These are phyloP conservation scores for Grammothele lineata DNA, from an alignment of 768 basidiomycete genomes.

Conservation along the genomic window DNA sequence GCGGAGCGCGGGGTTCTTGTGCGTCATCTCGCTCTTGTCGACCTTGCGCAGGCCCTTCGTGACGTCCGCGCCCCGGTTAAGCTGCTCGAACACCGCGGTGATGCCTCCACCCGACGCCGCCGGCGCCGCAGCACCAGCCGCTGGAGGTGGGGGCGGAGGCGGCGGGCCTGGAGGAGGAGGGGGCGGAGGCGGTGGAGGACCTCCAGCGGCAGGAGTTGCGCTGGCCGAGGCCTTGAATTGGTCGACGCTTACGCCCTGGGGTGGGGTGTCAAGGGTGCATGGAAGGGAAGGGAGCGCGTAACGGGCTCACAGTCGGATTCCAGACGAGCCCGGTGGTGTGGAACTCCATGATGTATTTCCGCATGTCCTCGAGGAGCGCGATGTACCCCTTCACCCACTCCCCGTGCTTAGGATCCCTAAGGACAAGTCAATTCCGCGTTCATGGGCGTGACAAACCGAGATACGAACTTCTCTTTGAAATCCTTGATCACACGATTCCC, in stretches of 20 bases:
- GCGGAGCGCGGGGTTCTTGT: constrained; percentile 92
- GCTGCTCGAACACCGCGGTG: constrained; percentile 82
- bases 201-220: constrained; percentile 30
- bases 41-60: constrained; percentile 92
- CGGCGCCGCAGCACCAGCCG: constrained; percentile 27
- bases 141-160: constrained; percentile 14
- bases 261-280: neutral
- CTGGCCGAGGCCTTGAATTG: constrained; percentile 42
- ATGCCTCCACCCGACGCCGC: constrained; percentile 44
- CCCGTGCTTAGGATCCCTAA: constrained; percentile 80
- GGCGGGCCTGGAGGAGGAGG: constrained; percentile 38
- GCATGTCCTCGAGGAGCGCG: constrained; percentile 69
- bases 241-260: constrained; percentile 54
- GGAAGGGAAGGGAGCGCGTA: too few relatives aligned
- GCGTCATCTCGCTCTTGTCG: constrained; percentile 95
- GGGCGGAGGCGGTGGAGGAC: constrained; percentile 53
- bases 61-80: constrained; percentile 87
- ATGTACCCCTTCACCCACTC: constrained; percentile 83
- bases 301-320: constrained; percentile 67
- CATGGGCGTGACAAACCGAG: too few relatives aligned
- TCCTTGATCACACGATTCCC: constrained; percentile 88
- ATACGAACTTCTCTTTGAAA: constrained; percentile 80
- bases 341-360: constrained; percentile 78
- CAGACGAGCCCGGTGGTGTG: constrained; percentile 85
- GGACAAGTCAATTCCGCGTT: too few relatives aligned